phyloP scores from a whole-genome alignment of 108 stramenopile genomes.

The Asterionellopsis glacialis region DNA sequence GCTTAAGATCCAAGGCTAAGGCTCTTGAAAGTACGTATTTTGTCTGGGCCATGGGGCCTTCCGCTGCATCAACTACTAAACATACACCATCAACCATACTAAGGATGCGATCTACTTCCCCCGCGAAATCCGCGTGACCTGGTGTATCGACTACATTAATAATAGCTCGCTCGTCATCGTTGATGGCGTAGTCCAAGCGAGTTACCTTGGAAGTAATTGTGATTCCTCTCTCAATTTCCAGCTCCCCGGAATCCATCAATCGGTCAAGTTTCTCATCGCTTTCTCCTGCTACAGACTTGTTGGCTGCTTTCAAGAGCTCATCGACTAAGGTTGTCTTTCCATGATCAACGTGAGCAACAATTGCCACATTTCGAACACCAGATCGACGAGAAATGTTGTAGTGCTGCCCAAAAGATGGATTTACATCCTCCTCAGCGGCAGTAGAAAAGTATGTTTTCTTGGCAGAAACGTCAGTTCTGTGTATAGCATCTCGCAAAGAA shows the following conservation, averaged over 20 bases:
- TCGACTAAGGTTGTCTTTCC: constrained; percentile 97
- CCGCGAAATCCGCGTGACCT: constrained; percentile 95
- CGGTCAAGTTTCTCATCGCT: constrained; percentile 11
- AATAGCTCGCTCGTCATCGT: constrained; percentile 31
- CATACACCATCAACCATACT: constrained; percentile 91
- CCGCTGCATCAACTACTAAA: constrained; percentile 82
- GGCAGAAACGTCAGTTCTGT: too few relatives aligned
- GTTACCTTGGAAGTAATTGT: constrained; percentile 95
- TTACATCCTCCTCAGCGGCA: neutral
- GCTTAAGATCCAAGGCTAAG: constrained; percentile 66
- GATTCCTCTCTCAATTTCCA: constrained; percentile 96
- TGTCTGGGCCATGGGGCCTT: constrained; percentile 96
- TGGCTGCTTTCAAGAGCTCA: constrained; percentile 72
- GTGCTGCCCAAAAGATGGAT: neutral
- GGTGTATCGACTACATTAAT: constrained; percentile 92
- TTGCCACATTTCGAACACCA: constrained; percentile 77
- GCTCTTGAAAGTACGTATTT: constrained; percentile 94
- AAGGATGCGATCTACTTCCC: constrained; percentile 93
- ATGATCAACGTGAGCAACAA: constrained; percentile 97
- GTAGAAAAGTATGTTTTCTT: neutral
- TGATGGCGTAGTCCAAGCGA: constrained; percentile 53
- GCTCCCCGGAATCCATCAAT: constrained; percentile 92
- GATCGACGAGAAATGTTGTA: constrained; percentile 2
- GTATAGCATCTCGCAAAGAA: too few relatives aligned
- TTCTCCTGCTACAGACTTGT: constrained; percentile 13